Conservation (phyloP, 495 filamentous ascomycete genomes). For the Tirmania nivea region DNA sequence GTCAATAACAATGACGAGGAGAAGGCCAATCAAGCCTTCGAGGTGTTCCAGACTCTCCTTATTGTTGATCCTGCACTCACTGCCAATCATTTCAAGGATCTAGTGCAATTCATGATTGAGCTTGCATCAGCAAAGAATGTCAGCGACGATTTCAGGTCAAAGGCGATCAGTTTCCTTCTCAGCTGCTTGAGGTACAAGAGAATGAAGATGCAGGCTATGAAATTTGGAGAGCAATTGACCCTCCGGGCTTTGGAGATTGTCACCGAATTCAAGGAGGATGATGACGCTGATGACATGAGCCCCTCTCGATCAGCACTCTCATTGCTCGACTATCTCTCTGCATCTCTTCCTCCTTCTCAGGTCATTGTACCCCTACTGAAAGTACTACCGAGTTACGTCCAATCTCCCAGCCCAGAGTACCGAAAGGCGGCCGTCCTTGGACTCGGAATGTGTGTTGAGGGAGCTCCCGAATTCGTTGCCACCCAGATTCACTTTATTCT, state of each 20-base stretch:
- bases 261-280: conserved; percentile 42
- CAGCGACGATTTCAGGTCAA: conserved; percentile 65
- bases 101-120: conserved; percentile 86
- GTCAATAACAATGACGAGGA: conserved; percentile 65
- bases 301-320: conserved; percentile 69
- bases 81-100: conserved; percentile 65
- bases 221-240: conserved; percentile 68
- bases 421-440: conserved; percentile 80
- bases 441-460: conserved; percentile 84
- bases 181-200: conserved; percentile 79
- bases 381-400: conserved; percentile 58
- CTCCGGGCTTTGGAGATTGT: conserved; percentile 66
- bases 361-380: conserved; percentile 85
- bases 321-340: conserved; percentile 70
- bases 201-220: conserved; percentile 84
- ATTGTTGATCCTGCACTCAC: conserved; percentile 73
- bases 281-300: conserved; percentile 60
- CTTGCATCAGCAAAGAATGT: conserved; percentile 49
- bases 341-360: conserved; percentile 73
- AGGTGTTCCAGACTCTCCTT: conserved; percentile 91
- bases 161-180: conserved; percentile 83
- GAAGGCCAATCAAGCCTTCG: conserved; percentile 67
- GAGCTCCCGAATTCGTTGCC: conserved; percentile 48
- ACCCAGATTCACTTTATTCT: conserved; percentile 33
- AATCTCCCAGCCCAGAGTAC: conserved; percentile 45